Evolutionary conservation across 495 filamentous ascomycete genomes (phyloP).

Genomic region (Penicillium fimorum): DNA sequence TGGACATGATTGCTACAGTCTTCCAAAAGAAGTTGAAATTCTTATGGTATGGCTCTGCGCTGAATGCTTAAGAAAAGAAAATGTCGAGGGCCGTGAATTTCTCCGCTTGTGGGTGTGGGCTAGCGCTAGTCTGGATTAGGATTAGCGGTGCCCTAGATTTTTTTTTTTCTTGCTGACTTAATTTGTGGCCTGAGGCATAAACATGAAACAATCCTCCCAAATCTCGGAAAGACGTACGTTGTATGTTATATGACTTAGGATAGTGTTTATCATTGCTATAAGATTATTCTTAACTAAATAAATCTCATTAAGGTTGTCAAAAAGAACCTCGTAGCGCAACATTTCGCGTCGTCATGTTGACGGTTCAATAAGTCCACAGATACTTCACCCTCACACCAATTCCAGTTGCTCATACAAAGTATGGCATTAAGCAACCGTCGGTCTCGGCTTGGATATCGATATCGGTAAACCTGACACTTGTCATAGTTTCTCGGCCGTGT

Average conservation of each 20-base stretch:
- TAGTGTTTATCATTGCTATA: not conserved
- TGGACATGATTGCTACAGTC: constrained; percentile 70
- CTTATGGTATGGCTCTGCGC: constrained; percentile 72
- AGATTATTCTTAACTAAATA: not conserved
- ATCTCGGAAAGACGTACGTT: not conserved
- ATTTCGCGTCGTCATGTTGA: too few relatives aligned
- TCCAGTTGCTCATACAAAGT: not conserved
- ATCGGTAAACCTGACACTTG: not conserved
- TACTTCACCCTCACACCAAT: not conserved
- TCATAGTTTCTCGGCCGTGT: not conserved
- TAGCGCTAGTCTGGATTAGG: constrained; percentile 30
- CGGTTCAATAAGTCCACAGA: too few relatives aligned
- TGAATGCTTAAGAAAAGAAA: constrained; percentile 37
- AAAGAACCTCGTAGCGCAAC: too few relatives aligned
- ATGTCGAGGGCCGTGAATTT: constrained; percentile 34
- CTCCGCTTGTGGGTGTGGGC: constrained; percentile 48
- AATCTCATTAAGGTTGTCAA: too few relatives aligned
- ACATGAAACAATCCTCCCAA: not conserved
- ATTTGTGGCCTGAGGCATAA: not conserved
- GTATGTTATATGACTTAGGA: too few relatives aligned
- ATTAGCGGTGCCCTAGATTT: constrained; percentile 41
- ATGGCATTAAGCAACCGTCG: not conserved
- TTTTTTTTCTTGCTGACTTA: constrained; percentile 19
- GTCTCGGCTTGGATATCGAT: not conserved
- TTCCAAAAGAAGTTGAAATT: constrained; percentile 56